Conservation (phyloP, 257 asterid species). For the Solanum ahanhuiri region DNA sequence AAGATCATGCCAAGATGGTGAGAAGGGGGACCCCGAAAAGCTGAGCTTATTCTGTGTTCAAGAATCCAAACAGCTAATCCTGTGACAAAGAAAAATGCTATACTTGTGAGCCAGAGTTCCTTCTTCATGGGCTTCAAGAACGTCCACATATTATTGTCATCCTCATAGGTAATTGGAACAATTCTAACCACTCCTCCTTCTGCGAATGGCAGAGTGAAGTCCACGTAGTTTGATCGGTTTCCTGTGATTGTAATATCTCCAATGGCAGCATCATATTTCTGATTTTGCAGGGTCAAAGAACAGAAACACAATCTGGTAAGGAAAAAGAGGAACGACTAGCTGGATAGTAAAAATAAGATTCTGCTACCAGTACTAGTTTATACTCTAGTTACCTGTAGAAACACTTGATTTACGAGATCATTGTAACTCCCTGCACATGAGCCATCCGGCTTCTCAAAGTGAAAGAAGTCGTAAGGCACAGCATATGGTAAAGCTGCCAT, state of each 20-base stretch:
- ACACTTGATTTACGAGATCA: slow-evolving; percentile 35
- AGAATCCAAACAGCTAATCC: background rate
- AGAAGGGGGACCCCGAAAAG: background rate
- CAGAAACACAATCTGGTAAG: background rate
- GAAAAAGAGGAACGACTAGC: background rate
- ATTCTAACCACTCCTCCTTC: background rate
- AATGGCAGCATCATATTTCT: background rate
- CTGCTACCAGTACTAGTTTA: background rate
- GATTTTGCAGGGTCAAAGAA: background rate
- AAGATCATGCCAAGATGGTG: background rate
- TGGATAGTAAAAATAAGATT: background rate
- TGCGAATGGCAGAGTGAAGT: background rate
- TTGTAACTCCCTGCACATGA: slow-evolving; percentile 21
- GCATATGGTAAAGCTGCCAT: background rate
- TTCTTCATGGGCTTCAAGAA: background rate
- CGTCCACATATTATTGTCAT: background rate
- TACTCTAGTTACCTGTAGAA: background rate
- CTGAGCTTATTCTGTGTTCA: background rate
- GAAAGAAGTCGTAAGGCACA: background rate
- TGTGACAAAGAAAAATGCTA: background rate
- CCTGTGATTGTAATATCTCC: background rate
- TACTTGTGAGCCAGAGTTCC: background rate
- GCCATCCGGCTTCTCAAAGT: slow-evolving; percentile 11
- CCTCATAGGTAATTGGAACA: background rate
- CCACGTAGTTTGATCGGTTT: background rate